Evolutionary conservation across 1,139 yeast species (phyloP).

Genomic region (Wickerhamomyces sp.): DNA sequence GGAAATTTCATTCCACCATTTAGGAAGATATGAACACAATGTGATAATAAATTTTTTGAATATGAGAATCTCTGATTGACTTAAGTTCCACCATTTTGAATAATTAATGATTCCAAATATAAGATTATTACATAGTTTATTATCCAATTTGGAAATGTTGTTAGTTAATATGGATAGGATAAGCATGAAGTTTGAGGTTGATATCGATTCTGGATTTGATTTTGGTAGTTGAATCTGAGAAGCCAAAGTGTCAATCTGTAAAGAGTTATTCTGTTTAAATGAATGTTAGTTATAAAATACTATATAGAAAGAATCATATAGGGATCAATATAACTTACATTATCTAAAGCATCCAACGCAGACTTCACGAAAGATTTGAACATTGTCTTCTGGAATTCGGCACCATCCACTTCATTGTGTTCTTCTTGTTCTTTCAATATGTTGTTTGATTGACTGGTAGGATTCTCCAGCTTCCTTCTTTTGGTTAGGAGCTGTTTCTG

Average conservation of each 20-base stretch:
- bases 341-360: constrained; percentile 67
- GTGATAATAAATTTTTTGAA: constrained; percentile 71
- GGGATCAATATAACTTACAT: constrained; percentile 33
- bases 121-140: constrained; percentile 37
- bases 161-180: constrained; percentile 43
- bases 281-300: constrained; percentile 17
- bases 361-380: constrained; percentile 59
- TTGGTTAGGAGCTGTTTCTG: background rate
- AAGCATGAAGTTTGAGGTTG: constrained; percentile 36
- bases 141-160: constrained; percentile 45
- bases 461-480: constrained; percentile 1
- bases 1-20: constrained; percentile 84
- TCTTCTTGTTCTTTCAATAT: background rate
- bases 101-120: constrained; percentile 47
- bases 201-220: constrained; percentile 37
- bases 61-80: constrained; percentile 36
- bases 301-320: background rate
- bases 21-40: constrained; percentile 80
- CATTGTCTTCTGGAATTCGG: constrained; percentile 38
- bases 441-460: background rate
- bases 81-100: constrained; percentile 53
- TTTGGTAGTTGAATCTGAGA: constrained; percentile 39
- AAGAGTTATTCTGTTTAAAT: constrained; percentile 30
- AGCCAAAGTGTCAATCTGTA: constrained; percentile 41
- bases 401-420: constrained; percentile 5